Base-by-base conservation (phyloP, 2,329 filamentous ascomycete genomes). In the Diaporthe aspalathi region DNA sequence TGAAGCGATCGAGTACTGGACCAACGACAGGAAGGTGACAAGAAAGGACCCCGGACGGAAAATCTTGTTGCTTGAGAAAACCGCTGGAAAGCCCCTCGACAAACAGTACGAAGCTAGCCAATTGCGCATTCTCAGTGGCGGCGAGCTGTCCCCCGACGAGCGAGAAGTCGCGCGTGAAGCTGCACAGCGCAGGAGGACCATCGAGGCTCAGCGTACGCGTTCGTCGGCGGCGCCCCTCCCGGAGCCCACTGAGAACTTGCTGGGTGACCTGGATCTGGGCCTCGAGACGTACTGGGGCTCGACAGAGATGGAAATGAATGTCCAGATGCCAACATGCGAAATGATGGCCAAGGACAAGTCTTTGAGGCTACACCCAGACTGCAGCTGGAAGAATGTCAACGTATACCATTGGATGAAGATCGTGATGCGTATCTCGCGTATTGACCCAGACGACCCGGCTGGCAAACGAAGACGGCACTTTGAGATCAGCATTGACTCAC, bases 391-490 rank as follows among this genome's bases (percentile, higher is more conserved):
- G 78, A 97, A 97, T 74, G 95, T 97, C 67, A 94, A 96, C 77
- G 94, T 98, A 68, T 94, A 94, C 79, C 95, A 98, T 80, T 97
- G 94, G 94, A 97, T 98, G 81, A 97, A 97, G 93, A 94, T 97
- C 78, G 94, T 97, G 73, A 93, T 98, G 90, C 92, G 95, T 67
- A 91, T 98, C 57, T 97, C 94, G 38, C 94, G 94, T 76, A 85
- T 92, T 17, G 95, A 97, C 76, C 88, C 91, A 49, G 90, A 91
- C 14, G 93, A 97, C 76, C 91, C 94, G 0, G 86, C 85, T 1
- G 87, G 87, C 45, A 87, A 84, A 74, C 95, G 95, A 78, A 90
- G 94, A 74, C 89, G 94, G 43, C 95, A 97, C 79, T 98, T 97
- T 76, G 95, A 98, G 81, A 97, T 97, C 77, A 97, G 94, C 75